Conservation (phyloP, 2,329 filamentous ascomycete genomes). For the Paracoccidioides lutzii region DNA sequence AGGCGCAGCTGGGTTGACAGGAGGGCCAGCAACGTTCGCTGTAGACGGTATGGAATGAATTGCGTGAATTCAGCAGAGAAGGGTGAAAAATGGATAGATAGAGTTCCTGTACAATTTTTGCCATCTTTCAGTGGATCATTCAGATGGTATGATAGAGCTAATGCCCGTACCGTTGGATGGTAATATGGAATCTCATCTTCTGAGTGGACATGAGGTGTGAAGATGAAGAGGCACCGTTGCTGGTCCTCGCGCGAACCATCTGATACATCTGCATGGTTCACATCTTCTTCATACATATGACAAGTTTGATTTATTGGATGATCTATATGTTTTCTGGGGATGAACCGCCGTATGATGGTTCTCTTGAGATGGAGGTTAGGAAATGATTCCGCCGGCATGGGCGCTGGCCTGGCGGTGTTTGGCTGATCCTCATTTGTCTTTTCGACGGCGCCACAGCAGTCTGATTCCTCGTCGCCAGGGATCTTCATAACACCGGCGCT, state of each 20-base stretch:
- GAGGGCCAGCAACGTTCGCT: slow-evolving; percentile 27
- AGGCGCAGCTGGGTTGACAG: slow-evolving; percentile 27
- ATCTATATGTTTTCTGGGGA: slow-evolving; percentile 76
- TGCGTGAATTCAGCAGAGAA: slow-evolving; percentile 25
- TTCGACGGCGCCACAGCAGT: slow-evolving; percentile 6
- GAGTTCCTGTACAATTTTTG: slow-evolving; percentile 18
- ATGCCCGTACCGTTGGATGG: slow-evolving; percentile 60
- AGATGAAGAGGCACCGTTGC: slow-evolving; percentile 48
- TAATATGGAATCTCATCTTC: slow-evolving; percentile 67
- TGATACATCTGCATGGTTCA: slow-evolving; percentile 23
- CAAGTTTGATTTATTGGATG: slow-evolving; percentile 69
- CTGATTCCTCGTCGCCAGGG: slow-evolving; percentile 20
- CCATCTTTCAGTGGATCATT: slow-evolving; percentile 19
- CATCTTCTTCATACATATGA: slow-evolving; percentile 44
- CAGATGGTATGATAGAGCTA: slow-evolving; percentile 60
- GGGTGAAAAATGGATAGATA: slow-evolving; percentile 42
- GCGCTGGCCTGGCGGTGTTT: slow-evolving; percentile 5
- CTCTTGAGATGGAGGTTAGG: slow-evolving; percentile 37
- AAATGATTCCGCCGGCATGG: slow-evolving; percentile 15
- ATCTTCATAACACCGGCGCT: slow-evolving; percentile 30
- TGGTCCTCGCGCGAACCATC: neutral
- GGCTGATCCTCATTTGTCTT: neutral
- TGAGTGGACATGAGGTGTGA: slow-evolving; percentile 57
- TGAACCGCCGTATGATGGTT: slow-evolving; percentile 60
- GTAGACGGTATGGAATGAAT: slow-evolving; percentile 25